phyloP scores from a whole-genome alignment of 73 alveolate genomes.

The Paramecium primaurelia region DNA sequence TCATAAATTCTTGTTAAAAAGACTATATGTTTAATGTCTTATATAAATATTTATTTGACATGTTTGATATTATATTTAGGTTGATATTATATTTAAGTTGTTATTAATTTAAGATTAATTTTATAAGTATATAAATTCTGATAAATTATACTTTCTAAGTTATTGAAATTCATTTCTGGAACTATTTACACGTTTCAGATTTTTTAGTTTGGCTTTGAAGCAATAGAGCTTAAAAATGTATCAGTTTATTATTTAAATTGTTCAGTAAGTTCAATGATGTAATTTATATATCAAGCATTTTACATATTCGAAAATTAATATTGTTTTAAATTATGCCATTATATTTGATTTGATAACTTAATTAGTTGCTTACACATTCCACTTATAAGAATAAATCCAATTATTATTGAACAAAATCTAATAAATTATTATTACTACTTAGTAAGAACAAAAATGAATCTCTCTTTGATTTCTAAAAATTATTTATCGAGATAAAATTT shows the following conservation, averaged over 20 bases:
- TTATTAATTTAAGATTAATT: background rate
- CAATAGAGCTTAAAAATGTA: background rate
- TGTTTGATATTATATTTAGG: background rate
- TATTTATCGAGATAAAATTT: too few relatives aligned
- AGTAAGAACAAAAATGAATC: too few relatives aligned
- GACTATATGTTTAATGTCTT: background rate
- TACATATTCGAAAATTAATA: too few relatives aligned
- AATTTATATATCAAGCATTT: too few relatives aligned
- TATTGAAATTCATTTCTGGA: background rate
- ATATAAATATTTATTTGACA: background rate
- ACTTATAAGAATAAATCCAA: too few relatives aligned
- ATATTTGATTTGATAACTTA: too few relatives aligned
- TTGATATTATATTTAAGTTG: background rate
- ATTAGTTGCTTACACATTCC: too few relatives aligned
- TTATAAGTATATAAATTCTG: background rate
- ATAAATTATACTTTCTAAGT: background rate
- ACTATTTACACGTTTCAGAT: background rate
- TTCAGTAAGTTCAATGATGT: background rate
- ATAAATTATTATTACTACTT: too few relatives aligned
- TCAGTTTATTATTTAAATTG: background rate
- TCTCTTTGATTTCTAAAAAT: too few relatives aligned
- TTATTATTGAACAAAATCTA: too few relatives aligned
- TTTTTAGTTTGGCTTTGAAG: background rate
- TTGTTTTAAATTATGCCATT: too few relatives aligned
- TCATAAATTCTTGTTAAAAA: background rate